Percentiles rank a stretch among this genome's conserved stretches.
phyloP scores from a whole-genome alignment of 2,329 filamentous ascomycete genomes.

The Penicillium aurantiogriseum region DNA sequence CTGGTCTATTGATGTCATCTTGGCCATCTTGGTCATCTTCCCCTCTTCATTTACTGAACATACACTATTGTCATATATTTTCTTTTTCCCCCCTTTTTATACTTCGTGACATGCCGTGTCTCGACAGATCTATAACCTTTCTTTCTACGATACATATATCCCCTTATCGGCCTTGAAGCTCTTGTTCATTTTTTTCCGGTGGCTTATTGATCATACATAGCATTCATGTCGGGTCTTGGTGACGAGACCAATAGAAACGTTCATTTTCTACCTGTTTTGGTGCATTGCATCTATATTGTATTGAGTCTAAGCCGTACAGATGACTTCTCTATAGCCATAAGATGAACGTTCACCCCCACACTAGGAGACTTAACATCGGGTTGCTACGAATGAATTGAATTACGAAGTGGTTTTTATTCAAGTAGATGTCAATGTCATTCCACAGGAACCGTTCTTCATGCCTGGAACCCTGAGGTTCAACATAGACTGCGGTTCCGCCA shows the following conservation, averaged over 20 bases:
- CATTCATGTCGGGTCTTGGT: background rate
- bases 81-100: background rate
- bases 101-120: background rate
- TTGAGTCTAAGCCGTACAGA: too few species aligned
- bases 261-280: background rate
- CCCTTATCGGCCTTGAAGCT: background rate
- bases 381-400: background rate
- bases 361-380: background rate
- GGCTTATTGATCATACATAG: background rate
- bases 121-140: background rate
- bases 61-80: background rate
- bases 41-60: background rate
- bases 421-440: background rate
- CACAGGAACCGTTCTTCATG: constrained; percentile 19
- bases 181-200: background rate
- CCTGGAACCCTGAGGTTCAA: constrained; percentile 29
- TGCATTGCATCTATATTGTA: background rate
- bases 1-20: background rate
- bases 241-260: background rate
- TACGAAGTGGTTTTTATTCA: background rate
- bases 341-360: too few species aligned
- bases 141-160: constrained; percentile 10
- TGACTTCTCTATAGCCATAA: too few species aligned
- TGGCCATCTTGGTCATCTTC: too few species aligned
- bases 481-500: constrained; percentile 25